Evolutionary conservation across 306 rosid species (phyloP).

Genomic region (Vigna radiata): DNA sequence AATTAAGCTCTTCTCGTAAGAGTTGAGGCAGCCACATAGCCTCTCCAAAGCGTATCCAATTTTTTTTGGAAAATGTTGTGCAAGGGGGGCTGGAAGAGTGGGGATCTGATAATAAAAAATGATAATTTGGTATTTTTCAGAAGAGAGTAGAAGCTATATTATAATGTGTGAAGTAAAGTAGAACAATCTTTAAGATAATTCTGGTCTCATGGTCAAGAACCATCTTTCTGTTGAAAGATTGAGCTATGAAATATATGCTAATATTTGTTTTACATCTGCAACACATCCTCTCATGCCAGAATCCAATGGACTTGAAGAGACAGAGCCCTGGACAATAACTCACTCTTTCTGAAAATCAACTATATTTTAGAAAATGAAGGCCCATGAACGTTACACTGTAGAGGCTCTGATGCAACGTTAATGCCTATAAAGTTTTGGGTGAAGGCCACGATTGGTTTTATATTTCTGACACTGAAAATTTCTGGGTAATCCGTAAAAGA

Average conservation of each 20-base stretch:
- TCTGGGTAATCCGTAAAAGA: neutral
- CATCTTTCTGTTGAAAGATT: neutral
- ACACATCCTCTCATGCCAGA: neutral
- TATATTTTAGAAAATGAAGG: neutral
- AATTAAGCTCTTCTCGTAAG: neutral
- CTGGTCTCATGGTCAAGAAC: neutral
- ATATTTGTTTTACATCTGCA: neutral
- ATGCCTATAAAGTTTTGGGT: neutral
- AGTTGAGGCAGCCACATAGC: neutral
- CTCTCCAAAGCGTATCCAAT: neutral
- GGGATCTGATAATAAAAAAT: neutral
- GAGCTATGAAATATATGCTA: neutral
- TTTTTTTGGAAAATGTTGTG: neutral
- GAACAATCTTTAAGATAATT: neutral
- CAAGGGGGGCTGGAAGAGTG: neutral
- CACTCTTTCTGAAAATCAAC: neutral
- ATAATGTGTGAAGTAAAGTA: neutral
- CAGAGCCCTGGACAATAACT: neutral
- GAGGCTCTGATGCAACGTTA: neutral
- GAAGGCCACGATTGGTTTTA: neutral
- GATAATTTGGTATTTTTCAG: neutral
- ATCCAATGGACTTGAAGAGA: neutral
- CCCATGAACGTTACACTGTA: neutral
- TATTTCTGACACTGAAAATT: neutral
- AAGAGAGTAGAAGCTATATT: neutral